Conservation (phyloP, 1,139 yeast genomes). For the Kodamaea arcana region DNA sequence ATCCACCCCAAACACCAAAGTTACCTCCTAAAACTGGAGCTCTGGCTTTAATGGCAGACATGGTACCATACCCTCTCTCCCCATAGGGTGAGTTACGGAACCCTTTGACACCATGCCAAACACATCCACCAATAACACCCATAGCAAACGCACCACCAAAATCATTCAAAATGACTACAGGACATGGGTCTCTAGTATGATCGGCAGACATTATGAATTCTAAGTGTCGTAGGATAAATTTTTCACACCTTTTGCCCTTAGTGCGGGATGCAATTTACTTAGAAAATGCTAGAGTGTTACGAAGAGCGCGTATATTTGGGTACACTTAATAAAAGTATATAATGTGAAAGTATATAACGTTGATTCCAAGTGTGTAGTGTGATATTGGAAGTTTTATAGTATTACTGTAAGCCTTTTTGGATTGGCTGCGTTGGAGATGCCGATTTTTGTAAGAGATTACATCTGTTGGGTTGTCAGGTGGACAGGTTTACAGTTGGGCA, state of each 20-base stretch:
- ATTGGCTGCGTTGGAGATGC: too few relatives aligned
- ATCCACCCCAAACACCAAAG: slow-evolving; percentile 99
- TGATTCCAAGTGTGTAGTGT: too few relatives aligned
- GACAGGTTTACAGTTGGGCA: too few relatives aligned
- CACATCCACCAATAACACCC: slow-evolving; percentile 98
- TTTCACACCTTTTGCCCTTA: slow-evolving; percentile 5
- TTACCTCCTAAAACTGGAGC: slow-evolving; percentile 99
- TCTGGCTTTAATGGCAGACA: slow-evolving; percentile 88
- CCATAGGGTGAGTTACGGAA: slow-evolving; percentile 97
- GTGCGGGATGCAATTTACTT: too few relatives aligned
- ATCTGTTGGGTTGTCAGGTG: too few relatives aligned
- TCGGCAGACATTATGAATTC: slow-evolving; percentile 68
- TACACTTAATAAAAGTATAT: too few relatives aligned
- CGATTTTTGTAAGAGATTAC: too few relatives aligned
- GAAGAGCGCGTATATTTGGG: too few relatives aligned
- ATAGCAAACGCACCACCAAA: slow-evolving; percentile 98
- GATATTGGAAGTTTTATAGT: too few relatives aligned
- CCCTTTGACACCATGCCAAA: slow-evolving; percentile 99
- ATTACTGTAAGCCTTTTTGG: too few relatives aligned
- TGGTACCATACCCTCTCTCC: slow-evolving; percentile 86
- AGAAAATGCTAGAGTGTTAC: too few relatives aligned
- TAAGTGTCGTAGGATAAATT: not conserved
- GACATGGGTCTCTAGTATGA: slow-evolving; percentile 99
- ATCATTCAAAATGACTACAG: slow-evolving; percentile 90
- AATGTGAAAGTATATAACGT: too few relatives aligned